phyloP scores from a whole-genome alignment of 441 rosid genomes.

The Codiaeum variegatum region DNA sequence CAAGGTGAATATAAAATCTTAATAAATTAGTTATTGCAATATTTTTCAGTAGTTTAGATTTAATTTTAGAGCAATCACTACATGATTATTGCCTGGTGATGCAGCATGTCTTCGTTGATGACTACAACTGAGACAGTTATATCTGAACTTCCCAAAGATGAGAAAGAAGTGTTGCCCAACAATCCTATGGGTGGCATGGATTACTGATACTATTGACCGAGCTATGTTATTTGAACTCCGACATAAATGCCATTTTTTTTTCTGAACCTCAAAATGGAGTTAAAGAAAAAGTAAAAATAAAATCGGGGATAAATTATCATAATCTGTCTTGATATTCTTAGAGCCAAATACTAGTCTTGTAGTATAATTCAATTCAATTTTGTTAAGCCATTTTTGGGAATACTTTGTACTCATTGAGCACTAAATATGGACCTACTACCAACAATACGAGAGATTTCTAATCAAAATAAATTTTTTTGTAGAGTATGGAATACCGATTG shows the following conservation, averaged over 20 bases:
- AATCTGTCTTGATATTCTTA: not conserved
- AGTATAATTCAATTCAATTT: not conserved
- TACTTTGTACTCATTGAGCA: not conserved
- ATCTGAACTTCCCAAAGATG: conserved; percentile 61
- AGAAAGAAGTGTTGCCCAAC: conserved; percentile 44
- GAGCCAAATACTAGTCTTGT: not conserved
- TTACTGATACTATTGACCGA: conserved; percentile 3
- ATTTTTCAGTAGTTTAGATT: not conserved
- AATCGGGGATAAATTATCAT: not conserved
- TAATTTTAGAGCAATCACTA: not conserved
- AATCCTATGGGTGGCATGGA: conserved; percentile 37
- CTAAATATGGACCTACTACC: not conserved
- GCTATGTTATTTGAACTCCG: not conserved
- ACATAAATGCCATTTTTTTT: not conserved
- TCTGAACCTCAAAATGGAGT: not conserved
- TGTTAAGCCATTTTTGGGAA: not conserved
- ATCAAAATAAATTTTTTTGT: not conserved
- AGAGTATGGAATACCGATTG: not conserved
- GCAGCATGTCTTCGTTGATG: conserved; percentile 68
- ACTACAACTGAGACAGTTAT: conserved; percentile 70
- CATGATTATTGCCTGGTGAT: not conserved
- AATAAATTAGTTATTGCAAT: not conserved
- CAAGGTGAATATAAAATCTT: conserved; percentile 35
- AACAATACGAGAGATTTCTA: too few relatives aligned
- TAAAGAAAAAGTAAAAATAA: not conserved